phyloP scores from a whole-genome alignment of 1,284 basidiomycete species.

The Volvariella surrecta region DNA sequence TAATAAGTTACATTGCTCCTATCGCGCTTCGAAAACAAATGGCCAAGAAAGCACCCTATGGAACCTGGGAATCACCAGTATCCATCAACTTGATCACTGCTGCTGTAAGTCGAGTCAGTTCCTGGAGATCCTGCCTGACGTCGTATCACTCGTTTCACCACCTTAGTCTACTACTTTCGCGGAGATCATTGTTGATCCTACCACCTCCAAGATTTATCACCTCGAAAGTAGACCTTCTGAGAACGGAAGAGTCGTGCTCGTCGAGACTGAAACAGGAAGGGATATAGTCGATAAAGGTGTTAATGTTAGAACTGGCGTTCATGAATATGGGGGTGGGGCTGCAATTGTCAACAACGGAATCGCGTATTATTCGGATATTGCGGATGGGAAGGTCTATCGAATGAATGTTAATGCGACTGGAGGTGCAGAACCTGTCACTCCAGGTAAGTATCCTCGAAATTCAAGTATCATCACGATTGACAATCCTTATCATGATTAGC shows the following conservation, averaged over 20 bases:
- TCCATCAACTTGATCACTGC: constrained; percentile 43
- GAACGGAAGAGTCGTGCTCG: constrained; percentile 46
- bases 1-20: too few relatives aligned
- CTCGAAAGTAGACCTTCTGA: constrained; percentile 57
- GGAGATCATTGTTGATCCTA: constrained; percentile 47
- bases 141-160: too few relatives aligned
- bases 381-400: constrained; percentile 42
- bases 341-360: constrained; percentile 39
- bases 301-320: constrained; percentile 51
- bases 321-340: constrained; percentile 52
- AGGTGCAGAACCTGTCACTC: constrained; percentile 48
- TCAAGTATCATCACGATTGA: background rate
- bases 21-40: too few relatives aligned
- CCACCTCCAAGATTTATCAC: constrained; percentile 46
- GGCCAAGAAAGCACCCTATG: constrained; percentile 35
- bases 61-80: constrained; percentile 55
- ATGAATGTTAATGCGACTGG: constrained; percentile 18
- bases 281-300: constrained; percentile 45
- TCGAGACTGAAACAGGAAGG: constrained; percentile 34
- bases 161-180: constrained; percentile 34
- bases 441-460: constrained; percentile 30
- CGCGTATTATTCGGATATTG: constrained; percentile 49
- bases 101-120: constrained; percentile 28
- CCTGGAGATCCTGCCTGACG: constrained; percentile 3
- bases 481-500: constrained; percentile 21